Evolutionary conservation across 2,329 filamentous ascomycete species (phyloP).

Genomic region (Sclerotinia subarctica): DNA sequence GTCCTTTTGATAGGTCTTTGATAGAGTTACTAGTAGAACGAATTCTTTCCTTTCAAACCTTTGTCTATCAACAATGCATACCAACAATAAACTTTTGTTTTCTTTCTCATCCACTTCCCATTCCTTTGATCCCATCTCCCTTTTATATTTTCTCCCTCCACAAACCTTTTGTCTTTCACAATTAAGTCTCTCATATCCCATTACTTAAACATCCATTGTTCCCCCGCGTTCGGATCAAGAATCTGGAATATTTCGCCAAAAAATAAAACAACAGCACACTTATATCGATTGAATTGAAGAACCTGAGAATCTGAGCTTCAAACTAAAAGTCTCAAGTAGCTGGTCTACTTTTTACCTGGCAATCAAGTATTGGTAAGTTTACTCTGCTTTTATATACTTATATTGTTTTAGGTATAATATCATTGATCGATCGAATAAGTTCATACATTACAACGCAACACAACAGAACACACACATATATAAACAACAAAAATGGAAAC

Average conservation of each 20-base stretch:
- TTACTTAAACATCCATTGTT: not conserved
- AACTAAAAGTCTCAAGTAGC: not conserved
- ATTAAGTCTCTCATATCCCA: not conserved
- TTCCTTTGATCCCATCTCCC: not conserved
- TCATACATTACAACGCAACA: too few relatives aligned
- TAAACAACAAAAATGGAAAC: not conserved
- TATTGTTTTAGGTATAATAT: not conserved
- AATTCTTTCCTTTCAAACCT: not conserved
- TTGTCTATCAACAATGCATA: not conserved
- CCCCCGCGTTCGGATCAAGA: too few relatives aligned
- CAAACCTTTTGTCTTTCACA: not conserved
- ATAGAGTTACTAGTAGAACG: not conserved
- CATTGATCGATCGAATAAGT: not conserved
- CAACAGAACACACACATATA: not conserved
- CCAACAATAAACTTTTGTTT: not conserved
- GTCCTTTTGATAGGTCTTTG: not conserved
- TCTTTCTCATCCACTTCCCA: too few relatives aligned
- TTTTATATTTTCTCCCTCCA: not conserved
- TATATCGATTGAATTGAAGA: not conserved
- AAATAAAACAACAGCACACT: too few relatives aligned
- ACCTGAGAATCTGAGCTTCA: too few relatives aligned
- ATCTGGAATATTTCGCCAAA: not conserved
- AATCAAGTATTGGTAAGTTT: conserved; percentile 1
- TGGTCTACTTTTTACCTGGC: not conserved
- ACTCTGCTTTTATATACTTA: not conserved